Evolutionary conservation across 2,329 filamentous ascomycete species (phyloP).

Genomic region (Neobulgaria alba): DNA sequence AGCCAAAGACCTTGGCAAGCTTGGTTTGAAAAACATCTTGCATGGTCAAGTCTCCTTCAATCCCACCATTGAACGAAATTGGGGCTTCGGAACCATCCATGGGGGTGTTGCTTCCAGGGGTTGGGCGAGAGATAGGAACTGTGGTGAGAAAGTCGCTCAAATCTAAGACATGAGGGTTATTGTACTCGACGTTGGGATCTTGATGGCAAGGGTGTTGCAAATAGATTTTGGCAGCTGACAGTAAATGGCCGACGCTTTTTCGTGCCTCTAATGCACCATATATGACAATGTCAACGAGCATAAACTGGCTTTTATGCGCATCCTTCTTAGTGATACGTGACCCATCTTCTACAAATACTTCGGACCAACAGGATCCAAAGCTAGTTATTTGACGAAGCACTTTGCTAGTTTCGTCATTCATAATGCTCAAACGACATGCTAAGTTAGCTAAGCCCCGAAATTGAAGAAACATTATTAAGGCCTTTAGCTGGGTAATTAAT

Average conservation of each 20-base stretch:
- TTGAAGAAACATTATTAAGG: neutral
- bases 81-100: neutral
- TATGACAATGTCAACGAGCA: constrained; percentile 30
- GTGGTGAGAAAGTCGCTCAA: neutral
- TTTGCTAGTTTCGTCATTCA: constrained; percentile 5
- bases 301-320: constrained; percentile 3
- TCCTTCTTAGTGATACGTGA: neutral
- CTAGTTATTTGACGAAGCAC: constrained; percentile 1
- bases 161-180: constrained; percentile 29
- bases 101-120: neutral
- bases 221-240: constrained; percentile 29
- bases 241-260: constrained; percentile 20
- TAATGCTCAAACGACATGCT: constrained; percentile 1
- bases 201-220: constrained; percentile 29
- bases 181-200: constrained; percentile 18
- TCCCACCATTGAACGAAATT: neutral
- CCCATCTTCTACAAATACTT: neutral
- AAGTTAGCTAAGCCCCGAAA: neutral
- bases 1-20: constrained; percentile 8
- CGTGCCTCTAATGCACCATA: constrained; percentile 27
- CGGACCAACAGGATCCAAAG: constrained; percentile 1
- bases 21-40: neutral
- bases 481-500: neutral
- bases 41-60: neutral
- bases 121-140: neutral